These are phyloP conservation scores for Macrolepiota dolichaula DNA, from an alignment of 768 basidiomycete genomes.

Conservation along the genomic window DNA sequence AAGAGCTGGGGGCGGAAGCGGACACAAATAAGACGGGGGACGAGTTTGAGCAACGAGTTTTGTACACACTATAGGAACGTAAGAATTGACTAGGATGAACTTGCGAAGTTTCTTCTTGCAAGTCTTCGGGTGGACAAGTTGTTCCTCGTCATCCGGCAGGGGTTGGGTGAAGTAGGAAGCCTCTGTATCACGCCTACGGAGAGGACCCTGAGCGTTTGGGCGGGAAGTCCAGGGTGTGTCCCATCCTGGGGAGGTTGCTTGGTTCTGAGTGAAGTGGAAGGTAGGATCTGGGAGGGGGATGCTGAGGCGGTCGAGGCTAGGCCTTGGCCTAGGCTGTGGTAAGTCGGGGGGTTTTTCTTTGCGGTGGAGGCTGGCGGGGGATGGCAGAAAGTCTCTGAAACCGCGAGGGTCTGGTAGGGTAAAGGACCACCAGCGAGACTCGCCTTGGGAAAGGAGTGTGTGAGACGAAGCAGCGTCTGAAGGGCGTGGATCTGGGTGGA, in stretches of 20 bases:
- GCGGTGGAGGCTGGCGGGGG: conserved; percentile 33
- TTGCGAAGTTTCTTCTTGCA: conserved; percentile 48
- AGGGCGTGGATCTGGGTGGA: conserved; percentile 35
- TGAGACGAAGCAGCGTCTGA: conserved; percentile 54
- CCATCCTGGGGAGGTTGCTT: conserved; percentile 61
- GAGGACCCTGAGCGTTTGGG: conserved; percentile 36
- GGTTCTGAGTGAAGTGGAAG: conserved; percentile 48
- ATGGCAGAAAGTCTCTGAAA: conserved; percentile 49
- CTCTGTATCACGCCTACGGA: conserved; percentile 14
- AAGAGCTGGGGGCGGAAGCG: conserved; percentile 58
- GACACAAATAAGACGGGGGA: conserved; percentile 10
- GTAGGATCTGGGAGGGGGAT: conserved; percentile 33
- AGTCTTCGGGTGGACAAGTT: conserved; percentile 23
- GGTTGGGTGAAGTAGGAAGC: conserved; percentile 22
- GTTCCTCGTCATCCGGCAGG: conserved; percentile 25
- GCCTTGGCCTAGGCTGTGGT: conserved; percentile 7
- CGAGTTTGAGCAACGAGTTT: not conserved
- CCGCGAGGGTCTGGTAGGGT: conserved; percentile 43
- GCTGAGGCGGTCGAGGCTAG: conserved; percentile 19
- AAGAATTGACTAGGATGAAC: conserved; percentile 71
- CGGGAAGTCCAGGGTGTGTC: conserved; percentile 64
- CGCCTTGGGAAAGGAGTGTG: conserved; percentile 39
- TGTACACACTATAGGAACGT: conserved; percentile 70
- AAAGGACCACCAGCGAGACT: conserved; percentile 75
- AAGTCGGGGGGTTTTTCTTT: conserved; percentile 24